phyloP scores from a whole-genome alignment of 2,329 filamentous ascomycete species.

The Diaporthe longicolla region DNA sequence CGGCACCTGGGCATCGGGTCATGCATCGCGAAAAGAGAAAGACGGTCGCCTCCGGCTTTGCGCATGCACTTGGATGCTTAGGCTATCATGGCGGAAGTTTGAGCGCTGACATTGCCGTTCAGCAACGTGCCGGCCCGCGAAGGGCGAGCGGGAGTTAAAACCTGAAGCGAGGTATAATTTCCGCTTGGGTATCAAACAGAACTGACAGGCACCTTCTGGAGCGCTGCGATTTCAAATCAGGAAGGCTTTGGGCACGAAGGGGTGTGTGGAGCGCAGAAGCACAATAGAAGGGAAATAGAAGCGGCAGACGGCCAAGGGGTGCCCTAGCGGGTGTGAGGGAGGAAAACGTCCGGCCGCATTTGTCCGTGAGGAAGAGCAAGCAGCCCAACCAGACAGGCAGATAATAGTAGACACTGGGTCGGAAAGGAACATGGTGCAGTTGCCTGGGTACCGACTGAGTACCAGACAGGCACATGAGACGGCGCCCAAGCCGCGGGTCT shows the following conservation, averaged over 20 bases:
- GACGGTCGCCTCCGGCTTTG: background rate
- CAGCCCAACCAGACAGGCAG: too few relatives aligned
- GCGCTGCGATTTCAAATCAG: slow-evolving; percentile 33
- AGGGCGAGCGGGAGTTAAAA: slow-evolving; percentile 4
- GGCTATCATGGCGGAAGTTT: background rate
- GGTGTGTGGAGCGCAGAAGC: slow-evolving; percentile 32
- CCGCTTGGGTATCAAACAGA: slow-evolving; percentile 21
- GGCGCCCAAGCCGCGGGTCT: slow-evolving; percentile 30
- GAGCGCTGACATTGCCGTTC: background rate
- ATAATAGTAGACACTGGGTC: background rate
- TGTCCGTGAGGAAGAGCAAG: background rate
- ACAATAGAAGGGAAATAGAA: slow-evolving; percentile 33
- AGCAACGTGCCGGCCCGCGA: background rate
- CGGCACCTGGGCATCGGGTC: background rate
- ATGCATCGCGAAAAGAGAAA: background rate
- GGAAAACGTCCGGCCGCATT: slow-evolving; percentile 31
- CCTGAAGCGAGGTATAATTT: slow-evolving; percentile 25
- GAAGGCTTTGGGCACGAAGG: slow-evolving; percentile 11
- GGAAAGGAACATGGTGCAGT: slow-evolving; percentile 30
- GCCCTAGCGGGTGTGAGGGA: slow-evolving; percentile 15
- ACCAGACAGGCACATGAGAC: slow-evolving; percentile 31
- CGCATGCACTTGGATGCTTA: background rate
- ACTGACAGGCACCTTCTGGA: background rate
- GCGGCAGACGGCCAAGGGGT: slow-evolving; percentile 3
- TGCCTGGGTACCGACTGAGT: slow-evolving; percentile 20